Evolutionary conservation across 2,329 filamentous ascomycete species (phyloP), one percentile per base, ranked within the genome.

Genomic region (Fusarium incarnatum): DNA sequence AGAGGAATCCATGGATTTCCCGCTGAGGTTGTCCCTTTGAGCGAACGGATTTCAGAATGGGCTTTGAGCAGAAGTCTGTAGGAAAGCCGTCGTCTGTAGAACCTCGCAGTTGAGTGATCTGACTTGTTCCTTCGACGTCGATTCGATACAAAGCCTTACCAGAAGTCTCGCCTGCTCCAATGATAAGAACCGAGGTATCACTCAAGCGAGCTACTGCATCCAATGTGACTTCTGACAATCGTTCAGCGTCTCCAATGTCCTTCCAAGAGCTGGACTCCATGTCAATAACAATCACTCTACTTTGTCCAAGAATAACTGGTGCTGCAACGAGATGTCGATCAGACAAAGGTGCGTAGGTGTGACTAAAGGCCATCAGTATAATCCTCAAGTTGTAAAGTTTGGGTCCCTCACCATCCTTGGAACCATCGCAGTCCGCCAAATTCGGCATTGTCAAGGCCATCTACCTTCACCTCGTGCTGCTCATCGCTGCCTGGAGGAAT

Each of bases 1-100:
- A 85, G 37, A 85, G 81, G 64, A 86, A 84, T 16, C 83, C 84
- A 64, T 85, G 76, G 6, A 85, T 72, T 40, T 76, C 68, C 20
- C 81, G 76, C 53, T 63, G 50, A 12, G 78, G 77, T 0, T 68
- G 53, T 3, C 65, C 72, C 32, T 75, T 75, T 52, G 79, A 72
- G 18, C 60, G 75, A 13, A 84, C 75, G 10, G 76, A 74, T 52
- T 81, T 78, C 15, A 66, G 8, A 8, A 67, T 49, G 0, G 84
- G 79, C 10, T 68, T 66, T 0, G 84, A 84, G 59, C 82, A 81
- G 11, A 81, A 64, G 0, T 68, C 54, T 1, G 69, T 30, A 0
- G 77, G 67, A 18, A 83, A 72, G 6, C 54, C 49, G 37, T 79
- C 75, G 16, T 80, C 77, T 1, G 77, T 79, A 2, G 81, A 81